A percentile compares a stretch with the other conserved stretches of the same genome.
These are phyloP conservation scores for Termitomyces eurrhizus DNA, from an alignment of 768 basidiomycete genomes.

Conservation along the genomic window DNA sequence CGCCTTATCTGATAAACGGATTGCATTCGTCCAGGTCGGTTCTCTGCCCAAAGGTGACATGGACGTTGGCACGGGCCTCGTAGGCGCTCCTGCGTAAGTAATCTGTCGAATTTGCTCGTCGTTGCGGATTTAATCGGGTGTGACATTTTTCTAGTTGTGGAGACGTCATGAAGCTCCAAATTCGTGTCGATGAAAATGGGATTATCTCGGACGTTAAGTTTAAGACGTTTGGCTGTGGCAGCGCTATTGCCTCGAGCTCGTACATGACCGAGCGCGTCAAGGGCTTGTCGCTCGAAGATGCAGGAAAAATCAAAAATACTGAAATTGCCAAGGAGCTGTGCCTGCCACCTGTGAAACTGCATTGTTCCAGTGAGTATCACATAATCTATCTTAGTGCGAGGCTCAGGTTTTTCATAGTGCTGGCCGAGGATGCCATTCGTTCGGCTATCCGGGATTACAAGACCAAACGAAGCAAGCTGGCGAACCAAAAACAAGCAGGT, in stretches of 20 bases:
- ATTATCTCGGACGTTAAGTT: slow-evolving; percentile 99
- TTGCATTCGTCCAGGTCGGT: slow-evolving; percentile 65
- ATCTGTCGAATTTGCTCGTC: slow-evolving; percentile 12
- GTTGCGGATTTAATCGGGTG: slow-evolving; percentile 27
- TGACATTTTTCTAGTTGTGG: slow-evolving; percentile 60
- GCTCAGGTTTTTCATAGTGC: slow-evolving; percentile 48
- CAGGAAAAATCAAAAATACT: slow-evolving; percentile 96
- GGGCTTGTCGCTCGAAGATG: slow-evolving; percentile 90
- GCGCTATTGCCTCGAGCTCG: slow-evolving; percentile 95
- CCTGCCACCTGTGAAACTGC: slow-evolving; percentile 93
- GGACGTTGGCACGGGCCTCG: slow-evolving; percentile 96
- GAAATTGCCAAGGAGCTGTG: slow-evolving; percentile 98
- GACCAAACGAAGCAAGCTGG: slow-evolving; percentile 63
- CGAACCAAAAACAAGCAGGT: slow-evolving; percentile 51
- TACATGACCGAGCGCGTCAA: slow-evolving; percentile 99
- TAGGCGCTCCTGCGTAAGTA: slow-evolving; percentile 93
- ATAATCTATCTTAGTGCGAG: background rate
- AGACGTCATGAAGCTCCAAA: slow-evolving; percentile 99
- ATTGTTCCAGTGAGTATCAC: slow-evolving; percentile 74
- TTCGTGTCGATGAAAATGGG: slow-evolving; percentile 91
- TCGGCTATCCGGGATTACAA: slow-evolving; percentile 97
- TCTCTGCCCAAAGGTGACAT: slow-evolving; percentile 89
- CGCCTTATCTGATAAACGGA: slow-evolving; percentile 57
- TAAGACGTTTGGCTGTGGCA: slow-evolving; percentile 99
- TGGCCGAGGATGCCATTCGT: slow-evolving; percentile 98